phyloP scores from a whole-genome alignment of 768 basidiomycete genomes.

The Phlebiopsis gigantea region DNA sequence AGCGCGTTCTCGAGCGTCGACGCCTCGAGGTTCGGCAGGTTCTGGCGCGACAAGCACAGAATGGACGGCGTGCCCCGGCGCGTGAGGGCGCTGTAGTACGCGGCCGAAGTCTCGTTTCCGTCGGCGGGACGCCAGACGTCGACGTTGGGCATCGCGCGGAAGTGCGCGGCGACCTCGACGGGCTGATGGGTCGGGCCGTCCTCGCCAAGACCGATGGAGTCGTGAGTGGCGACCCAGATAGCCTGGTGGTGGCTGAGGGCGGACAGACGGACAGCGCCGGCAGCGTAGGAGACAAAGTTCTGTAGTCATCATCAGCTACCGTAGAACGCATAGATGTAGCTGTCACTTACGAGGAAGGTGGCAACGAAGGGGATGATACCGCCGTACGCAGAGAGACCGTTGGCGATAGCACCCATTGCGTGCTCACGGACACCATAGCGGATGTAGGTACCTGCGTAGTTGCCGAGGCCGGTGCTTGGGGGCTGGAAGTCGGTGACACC shows the following conservation, averaged over 20 bases:
- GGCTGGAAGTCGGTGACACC: slow-evolving; percentile 87
- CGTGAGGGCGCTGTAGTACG: slow-evolving; percentile 76
- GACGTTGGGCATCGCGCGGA: slow-evolving; percentile 88
- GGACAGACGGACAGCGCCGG: slow-evolving; percentile 87
- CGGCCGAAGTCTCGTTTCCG: slow-evolving; percentile 95
- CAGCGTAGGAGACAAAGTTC: slow-evolving; percentile 94
- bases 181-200: slow-evolving; percentile 98
- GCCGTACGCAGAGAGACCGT: slow-evolving; percentile 87
- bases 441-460: slow-evolving; percentile 84
- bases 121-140: slow-evolving; percentile 93
- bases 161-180: slow-evolving; percentile 79
- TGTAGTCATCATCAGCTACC: slow-evolving; percentile 23
- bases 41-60: slow-evolving; percentile 80
- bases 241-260: slow-evolving; percentile 87
- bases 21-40: slow-evolving; percentile 87
- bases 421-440: slow-evolving; percentile 98
- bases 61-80: slow-evolving; percentile 78
- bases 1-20: slow-evolving; percentile 80
- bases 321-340: neutral
- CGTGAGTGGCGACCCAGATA: slow-evolving; percentile 96
- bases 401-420: slow-evolving; percentile 94
- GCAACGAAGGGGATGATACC: slow-evolving; percentile 87
- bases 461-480: slow-evolving; percentile 77
- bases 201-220: slow-evolving; percentile 89
- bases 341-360: slow-evolving; percentile 72